Evolutionary conservation across 2,329 filamentous ascomycete genomes (phyloP).

Genomic region (Aspergillus amoenus): DNA sequence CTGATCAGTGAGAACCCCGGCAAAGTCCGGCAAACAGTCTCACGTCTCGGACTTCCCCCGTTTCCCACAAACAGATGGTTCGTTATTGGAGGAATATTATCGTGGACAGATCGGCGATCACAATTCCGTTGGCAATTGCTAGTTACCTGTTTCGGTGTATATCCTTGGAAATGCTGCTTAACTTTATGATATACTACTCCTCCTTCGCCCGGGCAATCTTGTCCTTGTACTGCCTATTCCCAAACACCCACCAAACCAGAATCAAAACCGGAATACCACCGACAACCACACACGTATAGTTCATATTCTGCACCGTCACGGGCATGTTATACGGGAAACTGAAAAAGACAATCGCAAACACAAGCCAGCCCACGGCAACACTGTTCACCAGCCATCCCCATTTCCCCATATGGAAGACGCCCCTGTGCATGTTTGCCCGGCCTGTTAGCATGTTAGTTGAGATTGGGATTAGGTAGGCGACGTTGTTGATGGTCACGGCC

Average conservation of each 20-base stretch:
- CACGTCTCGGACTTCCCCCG: too few species aligned
- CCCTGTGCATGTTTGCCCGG: slow-evolving; percentile 6
- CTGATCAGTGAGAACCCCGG: too few species aligned
- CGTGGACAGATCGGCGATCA: too few species aligned
- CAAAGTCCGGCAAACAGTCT: too few species aligned
- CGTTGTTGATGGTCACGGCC: slow-evolving; percentile 9
- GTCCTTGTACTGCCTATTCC: neutral
- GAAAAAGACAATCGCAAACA: slow-evolving; percentile 11
- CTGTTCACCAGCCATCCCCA: slow-evolving; percentile 9
- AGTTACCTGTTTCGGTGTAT: too few species aligned
- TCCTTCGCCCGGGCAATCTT: slow-evolving; percentile 7
- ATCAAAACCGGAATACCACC: slow-evolving; percentile 2
- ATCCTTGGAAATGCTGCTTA: too few species aligned
- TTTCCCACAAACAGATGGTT: too few species aligned
- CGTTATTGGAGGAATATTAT: too few species aligned
- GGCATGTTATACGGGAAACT: slow-evolving; percentile 13
- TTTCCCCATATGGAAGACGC: slow-evolving; percentile 1
- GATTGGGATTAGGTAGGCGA: slow-evolving; percentile 5
- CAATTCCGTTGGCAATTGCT: too few species aligned
- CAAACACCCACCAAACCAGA: slow-evolving; percentile 2
- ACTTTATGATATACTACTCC: neutral
- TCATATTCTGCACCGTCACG: slow-evolving; percentile 9
- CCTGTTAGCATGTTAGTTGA: slow-evolving; percentile 5
- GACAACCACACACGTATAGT: slow-evolving; percentile 10
- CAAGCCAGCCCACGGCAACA: neutral